A percentile compares a stretch with the other conserved stretches of the same genome.
These are phyloP conservation scores for Roridomyces roridus DNA, from an alignment of 768 basidiomycete genomes.

Conservation along the genomic window DNA sequence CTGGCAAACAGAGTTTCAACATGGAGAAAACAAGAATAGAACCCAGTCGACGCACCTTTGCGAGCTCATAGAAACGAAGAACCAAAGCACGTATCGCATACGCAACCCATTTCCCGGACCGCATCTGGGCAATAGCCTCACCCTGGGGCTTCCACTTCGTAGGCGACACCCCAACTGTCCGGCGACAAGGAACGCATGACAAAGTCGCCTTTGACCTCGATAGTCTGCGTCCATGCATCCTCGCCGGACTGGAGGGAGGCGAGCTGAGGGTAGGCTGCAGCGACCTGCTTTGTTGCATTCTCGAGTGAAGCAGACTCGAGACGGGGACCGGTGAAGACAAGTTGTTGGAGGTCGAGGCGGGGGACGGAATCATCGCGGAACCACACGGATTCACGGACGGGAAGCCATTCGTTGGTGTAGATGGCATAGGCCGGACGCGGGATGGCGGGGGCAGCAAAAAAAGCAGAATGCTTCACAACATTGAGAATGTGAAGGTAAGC, in stretches of 20 bases:
- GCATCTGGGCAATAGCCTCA: conserved; percentile 72
- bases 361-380: conserved; percentile 35
- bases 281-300: conserved; percentile 33
- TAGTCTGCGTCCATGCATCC: conserved; percentile 21
- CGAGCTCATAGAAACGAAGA: conserved; percentile 84
- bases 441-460: conserved; percentile 65
- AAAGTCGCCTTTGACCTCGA: conserved; percentile 59
- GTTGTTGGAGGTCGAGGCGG: conserved; percentile 74
- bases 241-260: not conserved
- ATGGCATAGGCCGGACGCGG: conserved; percentile 64
- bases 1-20: conserved; percentile 43
- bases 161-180: conserved; percentile 24
- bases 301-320: conserved; percentile 38
- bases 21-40: not conserved
- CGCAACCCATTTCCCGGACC: conserved; percentile 85
- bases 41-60: conserved; percentile 54
- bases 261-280: conserved; percentile 10
- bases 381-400: conserved; percentile 63
- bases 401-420: conserved; percentile 66
- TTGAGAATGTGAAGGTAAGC: conserved; percentile 94
- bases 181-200: conserved; percentile 10
- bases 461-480: conserved; percentile 87
- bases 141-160: conserved; percentile 45
- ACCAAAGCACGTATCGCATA: conserved; percentile 82
- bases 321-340: conserved; percentile 63